Base-by-base conservation (phyloP, 257 asterid genomes). In the Echium plantagineum region DNA sequence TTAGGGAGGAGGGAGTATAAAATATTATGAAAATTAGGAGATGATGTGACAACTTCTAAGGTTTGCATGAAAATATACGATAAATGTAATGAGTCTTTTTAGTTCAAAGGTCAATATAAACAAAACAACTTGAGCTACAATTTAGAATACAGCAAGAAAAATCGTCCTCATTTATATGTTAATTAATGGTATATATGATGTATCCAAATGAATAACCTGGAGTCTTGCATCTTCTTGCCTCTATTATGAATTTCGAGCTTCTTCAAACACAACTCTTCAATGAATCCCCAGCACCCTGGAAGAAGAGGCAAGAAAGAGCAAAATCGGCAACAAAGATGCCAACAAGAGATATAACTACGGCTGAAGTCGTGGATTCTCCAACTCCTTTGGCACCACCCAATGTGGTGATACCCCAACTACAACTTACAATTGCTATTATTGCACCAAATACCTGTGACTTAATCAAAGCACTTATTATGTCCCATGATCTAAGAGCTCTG, bases 401-500 rank as follows among this genome's bases (percentile, higher is more conserved):
- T 15, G 98, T 91, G 46, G 98, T 89, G 49, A 91, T 90, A 0
- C 98, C 98, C 98, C 95, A 91, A 0, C 97, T 94, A 38, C 98
- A 91, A 83, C 97, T 91, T 72, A 91, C 95, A 3, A 75, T 68
- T 3, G 98, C 86, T 73, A 89, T 89, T 18, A 91, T 89, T 10
- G 81, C 85, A 32, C 97, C 98, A 67, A 91, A 91, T 13, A 86
- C 94, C 67, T 58, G 74, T 0, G 97, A 80, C 77, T 91, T 91
- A 15, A 91, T 81, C 97, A 89, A 84, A 1, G 97, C 90, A 59
- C 97, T 84, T 30, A 89, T 78, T 67, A 91, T 71, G 72, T 91
- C 98, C 98, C 98, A 91, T 53, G 90, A 22, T 47, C 66, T 84
- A 4, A 91, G 82, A 54, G 98, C 89, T 60, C 95, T 80, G 55